Conservation (phyloP, 805 yeast species). For the Saitoella complicata region DNA sequence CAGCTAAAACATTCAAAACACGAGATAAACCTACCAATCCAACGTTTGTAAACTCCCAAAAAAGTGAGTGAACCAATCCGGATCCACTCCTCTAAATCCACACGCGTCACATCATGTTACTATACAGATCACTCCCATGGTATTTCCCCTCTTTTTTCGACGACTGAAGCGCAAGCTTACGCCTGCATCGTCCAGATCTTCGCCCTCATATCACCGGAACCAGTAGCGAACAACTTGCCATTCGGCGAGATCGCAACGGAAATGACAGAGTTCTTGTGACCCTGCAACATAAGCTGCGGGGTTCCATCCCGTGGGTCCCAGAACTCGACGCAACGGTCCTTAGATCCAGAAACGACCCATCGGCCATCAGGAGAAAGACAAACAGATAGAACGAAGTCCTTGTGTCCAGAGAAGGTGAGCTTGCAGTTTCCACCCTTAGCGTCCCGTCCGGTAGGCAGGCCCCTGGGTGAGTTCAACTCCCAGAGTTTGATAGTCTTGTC, state of each 20-base stretch:
- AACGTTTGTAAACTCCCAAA: too few relatives aligned
- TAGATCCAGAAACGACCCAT: constrained; percentile 84
- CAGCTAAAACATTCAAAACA: too few relatives aligned
- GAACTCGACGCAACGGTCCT: constrained; percentile 91
- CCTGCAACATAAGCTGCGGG: constrained; percentile 88
- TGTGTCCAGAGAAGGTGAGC: constrained; percentile 88
- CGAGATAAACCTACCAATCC: too few relatives aligned
- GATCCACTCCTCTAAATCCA: background rate
- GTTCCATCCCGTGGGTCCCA: constrained; percentile 91
- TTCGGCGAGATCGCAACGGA: constrained; percentile 82
- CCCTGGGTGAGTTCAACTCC: constrained; percentile 51
- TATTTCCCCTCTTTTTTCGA: background rate
- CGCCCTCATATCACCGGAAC: constrained; percentile 94
- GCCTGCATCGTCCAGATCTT: constrained; percentile 64
- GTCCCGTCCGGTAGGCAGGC: constrained; percentile 19
- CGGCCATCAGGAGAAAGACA: constrained; percentile 88
- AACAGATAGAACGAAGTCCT: constrained; percentile 86
- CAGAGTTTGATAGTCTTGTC: constrained; percentile 93
- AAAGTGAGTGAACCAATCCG: background rate
- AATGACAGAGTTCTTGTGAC: constrained; percentile 90
- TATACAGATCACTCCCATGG: background rate
- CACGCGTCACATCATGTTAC: too few relatives aligned
- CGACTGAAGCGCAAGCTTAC: constrained; percentile 9
- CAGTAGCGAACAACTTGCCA: constrained; percentile 88
- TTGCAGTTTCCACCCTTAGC: constrained; percentile 43